Conservation (phyloP, 257 asterid species). For the Solanum paucissectum region DNA sequence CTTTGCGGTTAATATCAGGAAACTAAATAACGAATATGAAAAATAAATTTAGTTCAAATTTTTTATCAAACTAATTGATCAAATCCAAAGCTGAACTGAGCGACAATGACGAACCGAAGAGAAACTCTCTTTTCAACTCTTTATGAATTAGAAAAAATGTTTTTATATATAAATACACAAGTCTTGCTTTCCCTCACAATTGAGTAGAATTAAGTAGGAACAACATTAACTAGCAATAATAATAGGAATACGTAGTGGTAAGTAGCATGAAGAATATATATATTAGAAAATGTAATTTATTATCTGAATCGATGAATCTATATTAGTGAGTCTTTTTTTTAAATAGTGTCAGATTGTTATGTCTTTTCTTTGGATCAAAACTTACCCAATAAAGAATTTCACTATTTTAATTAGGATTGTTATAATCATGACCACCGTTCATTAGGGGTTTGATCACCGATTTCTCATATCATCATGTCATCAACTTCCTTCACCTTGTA, state of each 20-base stretch:
- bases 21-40: not conserved
- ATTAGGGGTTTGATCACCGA: fast-evolving
- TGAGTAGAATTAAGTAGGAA: not conserved
- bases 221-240: too few relatives aligned
- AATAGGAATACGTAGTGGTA: too few relatives aligned
- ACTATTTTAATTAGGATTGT: not conserved
- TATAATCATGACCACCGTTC: not conserved
- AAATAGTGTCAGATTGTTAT: not conserved
- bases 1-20: not conserved
- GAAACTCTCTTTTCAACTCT: not conserved
- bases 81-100: not conserved
- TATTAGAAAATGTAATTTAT: too few relatives aligned
- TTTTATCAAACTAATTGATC: not conserved
- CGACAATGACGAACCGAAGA: not conserved
- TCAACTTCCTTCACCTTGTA: not conserved
- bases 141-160: not conserved
- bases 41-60: not conserved
- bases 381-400: not conserved
- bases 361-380: not conserved
- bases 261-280: too few relatives aligned
- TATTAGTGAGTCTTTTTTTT: not conserved
- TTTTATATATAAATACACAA: not conserved
- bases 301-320: not conserved
- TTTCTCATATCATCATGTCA: not conserved
- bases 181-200: not conserved